phyloP scores from a whole-genome alignment of 2,329 filamentous ascomycete genomes.

The Monilinia vaccinii-corymbosi region DNA sequence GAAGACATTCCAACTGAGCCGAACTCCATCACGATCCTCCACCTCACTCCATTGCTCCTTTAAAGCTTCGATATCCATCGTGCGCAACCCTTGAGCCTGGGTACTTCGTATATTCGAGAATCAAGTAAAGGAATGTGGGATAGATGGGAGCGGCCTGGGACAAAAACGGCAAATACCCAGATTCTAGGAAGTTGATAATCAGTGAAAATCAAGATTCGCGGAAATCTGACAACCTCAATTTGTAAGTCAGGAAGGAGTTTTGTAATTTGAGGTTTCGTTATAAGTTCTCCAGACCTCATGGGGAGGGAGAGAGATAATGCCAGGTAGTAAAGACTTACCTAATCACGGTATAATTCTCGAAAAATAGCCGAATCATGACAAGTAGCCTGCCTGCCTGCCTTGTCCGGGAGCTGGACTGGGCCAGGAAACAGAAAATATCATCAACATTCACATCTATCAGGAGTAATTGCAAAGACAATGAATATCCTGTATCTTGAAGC shows the following conservation, averaged over 20 bases:
- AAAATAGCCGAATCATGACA: conserved; percentile 12
- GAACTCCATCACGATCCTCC: conserved; percentile 91
- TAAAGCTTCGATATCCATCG: conserved; percentile 27
- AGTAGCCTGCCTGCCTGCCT: too few relatives aligned
- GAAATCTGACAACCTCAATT: background rate
- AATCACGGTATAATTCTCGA: background rate
- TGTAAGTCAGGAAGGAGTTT: background rate
- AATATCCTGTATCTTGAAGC: too few relatives aligned
- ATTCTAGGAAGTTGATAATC: background rate
- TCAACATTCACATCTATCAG: too few relatives aligned
- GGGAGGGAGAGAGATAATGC: conserved; percentile 12
- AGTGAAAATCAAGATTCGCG: background rate
- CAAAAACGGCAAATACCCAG: background rate
- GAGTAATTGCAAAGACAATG: too few relatives aligned
- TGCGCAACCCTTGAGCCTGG: conserved; percentile 7
- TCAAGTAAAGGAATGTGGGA: background rate
- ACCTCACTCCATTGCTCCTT: conserved; percentile 49
- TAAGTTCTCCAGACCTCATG: background rate
- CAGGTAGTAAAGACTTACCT: conserved; percentile 11
- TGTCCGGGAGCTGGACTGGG: background rate
- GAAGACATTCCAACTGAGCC: conserved; percentile 97
- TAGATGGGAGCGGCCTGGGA: background rate
- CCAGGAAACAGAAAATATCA: too few relatives aligned
- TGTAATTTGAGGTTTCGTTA: background rate
- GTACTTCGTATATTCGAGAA: background rate